These are phyloP conservation scores for Monosporozyma unispora DNA, from an alignment of 805 yeast genomes.

Conservation along the genomic window DNA sequence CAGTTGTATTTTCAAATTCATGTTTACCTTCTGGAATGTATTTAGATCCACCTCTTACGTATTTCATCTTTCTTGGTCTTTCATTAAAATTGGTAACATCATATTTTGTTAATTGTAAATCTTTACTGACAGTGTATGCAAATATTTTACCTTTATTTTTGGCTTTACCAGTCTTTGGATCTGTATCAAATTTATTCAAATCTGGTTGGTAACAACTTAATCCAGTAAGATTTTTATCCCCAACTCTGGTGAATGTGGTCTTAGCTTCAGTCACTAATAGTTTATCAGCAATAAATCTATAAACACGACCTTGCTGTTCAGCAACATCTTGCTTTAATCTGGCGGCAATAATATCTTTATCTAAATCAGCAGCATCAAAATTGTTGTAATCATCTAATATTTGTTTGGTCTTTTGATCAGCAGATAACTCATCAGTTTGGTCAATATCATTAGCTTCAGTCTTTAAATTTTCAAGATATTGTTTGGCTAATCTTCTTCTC, in stretches of 20 bases:
- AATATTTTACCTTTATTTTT: conserved; percentile 46
- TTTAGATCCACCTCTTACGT: conserved; percentile 52
- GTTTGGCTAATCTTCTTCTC: conserved; percentile 88
- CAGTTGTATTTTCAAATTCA: conserved; percentile 42
- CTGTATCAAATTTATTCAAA: conserved; percentile 24
- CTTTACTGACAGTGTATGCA: conserved; percentile 77
- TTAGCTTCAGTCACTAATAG: conserved; percentile 35
- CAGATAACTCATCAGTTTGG: background rate
- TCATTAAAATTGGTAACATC: conserved; percentile 44
- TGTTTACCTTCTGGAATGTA: conserved; percentile 29
- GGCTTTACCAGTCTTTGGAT: conserved; percentile 29
- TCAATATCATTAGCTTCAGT: conserved; percentile 41
- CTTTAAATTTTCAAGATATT: conserved; percentile 74
- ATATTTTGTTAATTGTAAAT: conserved; percentile 73
- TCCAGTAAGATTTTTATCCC: conserved; percentile 47
- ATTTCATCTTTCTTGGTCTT: conserved; percentile 59
- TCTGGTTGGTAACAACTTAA: conserved; percentile 31
- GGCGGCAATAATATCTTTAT: conserved; percentile 71
- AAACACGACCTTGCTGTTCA: conserved; percentile 77
- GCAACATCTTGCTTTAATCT: conserved; percentile 84
- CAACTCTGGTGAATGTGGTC: conserved; percentile 45
- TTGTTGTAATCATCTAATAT: conserved; percentile 34
- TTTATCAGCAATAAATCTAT: conserved; percentile 52
- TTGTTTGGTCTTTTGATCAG: conserved; percentile 9
- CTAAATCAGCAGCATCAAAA: conserved; percentile 87